phyloP scores from a whole-genome alignment of 768 basidiomycete genomes.

The Mycena metata region DNA sequence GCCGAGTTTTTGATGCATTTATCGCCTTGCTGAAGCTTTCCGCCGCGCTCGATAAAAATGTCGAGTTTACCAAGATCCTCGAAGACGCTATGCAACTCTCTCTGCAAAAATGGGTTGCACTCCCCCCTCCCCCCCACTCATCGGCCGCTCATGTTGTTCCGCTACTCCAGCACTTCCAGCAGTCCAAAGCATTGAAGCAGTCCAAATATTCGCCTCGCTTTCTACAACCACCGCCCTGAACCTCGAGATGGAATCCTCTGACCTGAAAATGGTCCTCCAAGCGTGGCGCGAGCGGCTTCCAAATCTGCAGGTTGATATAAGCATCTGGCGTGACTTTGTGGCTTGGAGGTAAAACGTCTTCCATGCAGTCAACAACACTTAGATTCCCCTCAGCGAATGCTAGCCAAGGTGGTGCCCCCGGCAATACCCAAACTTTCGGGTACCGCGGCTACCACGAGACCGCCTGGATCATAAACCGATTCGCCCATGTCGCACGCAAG shows the following conservation, averaged over 20 bases:
- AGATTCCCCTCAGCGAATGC: slow-evolving; percentile 85
- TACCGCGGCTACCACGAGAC: slow-evolving; percentile 99
- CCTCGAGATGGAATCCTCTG: slow-evolving; percentile 93
- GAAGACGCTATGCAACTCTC: slow-evolving; percentile 98
- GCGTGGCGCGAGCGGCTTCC: slow-evolving; percentile 98
- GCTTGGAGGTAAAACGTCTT: slow-evolving; percentile 99
- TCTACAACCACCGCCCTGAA: slow-evolving; percentile 89
- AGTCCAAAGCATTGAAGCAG: slow-evolving; percentile 99
- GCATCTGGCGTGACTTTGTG: slow-evolving; percentile 97
- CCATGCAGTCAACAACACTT: slow-evolving; percentile 95
- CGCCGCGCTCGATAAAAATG: slow-evolving; percentile 83
- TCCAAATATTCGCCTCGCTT: slow-evolving; percentile 92
- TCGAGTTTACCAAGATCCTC: slow-evolving; percentile 87
- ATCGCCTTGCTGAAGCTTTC: slow-evolving; percentile 90
- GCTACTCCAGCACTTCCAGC: slow-evolving; percentile 96
- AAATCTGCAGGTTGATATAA: slow-evolving; percentile 96
- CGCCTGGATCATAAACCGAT: slow-evolving; percentile 99
- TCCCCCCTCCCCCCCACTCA: slow-evolving; percentile 88
- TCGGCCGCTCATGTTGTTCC: slow-evolving; percentile 96
- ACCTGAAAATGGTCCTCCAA: slow-evolving; percentile 95
- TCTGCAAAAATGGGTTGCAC: slow-evolving; percentile 93
- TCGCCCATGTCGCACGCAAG: slow-evolving; percentile 98
- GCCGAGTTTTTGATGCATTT: slow-evolving; percentile 97
- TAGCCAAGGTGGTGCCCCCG: slow-evolving; percentile 65
- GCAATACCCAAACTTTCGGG: slow-evolving; percentile 84